Evolutionary conservation across 2,329 filamentous ascomycete species (phyloP).

Genomic region (Microsporum audouinii): DNA sequence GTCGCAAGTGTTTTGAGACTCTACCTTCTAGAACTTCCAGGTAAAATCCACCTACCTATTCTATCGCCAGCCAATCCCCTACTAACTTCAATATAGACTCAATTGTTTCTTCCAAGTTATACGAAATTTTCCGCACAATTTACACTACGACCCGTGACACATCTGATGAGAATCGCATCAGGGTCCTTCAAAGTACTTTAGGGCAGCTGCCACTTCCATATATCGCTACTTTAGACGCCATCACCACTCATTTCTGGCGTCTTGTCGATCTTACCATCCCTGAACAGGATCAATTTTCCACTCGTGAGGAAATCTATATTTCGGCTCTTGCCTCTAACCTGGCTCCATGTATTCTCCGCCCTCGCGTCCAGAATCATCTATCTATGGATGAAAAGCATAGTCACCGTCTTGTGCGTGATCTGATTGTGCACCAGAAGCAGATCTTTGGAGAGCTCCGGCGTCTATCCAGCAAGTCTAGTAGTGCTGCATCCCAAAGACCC

Average conservation of each 20-base stretch:
- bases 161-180: constrained; percentile 66
- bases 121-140: constrained; percentile 96
- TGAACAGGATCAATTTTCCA: constrained; percentile 75
- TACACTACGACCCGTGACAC: constrained; percentile 71
- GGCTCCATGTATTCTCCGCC: constrained; percentile 77
- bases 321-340: constrained; percentile 60
- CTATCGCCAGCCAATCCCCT: not conserved
- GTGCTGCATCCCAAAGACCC: constrained; percentile 45
- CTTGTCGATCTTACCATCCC: constrained; percentile 94
- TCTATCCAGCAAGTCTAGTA: constrained; percentile 29
- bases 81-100: constrained; percentile 53
- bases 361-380: constrained; percentile 73
- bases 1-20: constrained; percentile 87
- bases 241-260: constrained; percentile 96
- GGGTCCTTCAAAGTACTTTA: constrained; percentile 88
- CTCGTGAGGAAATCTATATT: constrained; percentile 80
- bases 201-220: constrained; percentile 91
- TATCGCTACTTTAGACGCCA: constrained; percentile 95
- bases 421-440: constrained; percentile 85
- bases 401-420: constrained; percentile 77
- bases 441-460: constrained; percentile 96
- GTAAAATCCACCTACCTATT: constrained; percentile 42
- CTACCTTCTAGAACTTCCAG: constrained; percentile 87
- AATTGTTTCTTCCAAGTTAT: constrained; percentile 94
- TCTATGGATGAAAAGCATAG: constrained; percentile 94